Evolutionary conservation across 2,329 filamentous ascomycete species (phyloP).

Genomic region (Fusarium xyrophilum): DNA sequence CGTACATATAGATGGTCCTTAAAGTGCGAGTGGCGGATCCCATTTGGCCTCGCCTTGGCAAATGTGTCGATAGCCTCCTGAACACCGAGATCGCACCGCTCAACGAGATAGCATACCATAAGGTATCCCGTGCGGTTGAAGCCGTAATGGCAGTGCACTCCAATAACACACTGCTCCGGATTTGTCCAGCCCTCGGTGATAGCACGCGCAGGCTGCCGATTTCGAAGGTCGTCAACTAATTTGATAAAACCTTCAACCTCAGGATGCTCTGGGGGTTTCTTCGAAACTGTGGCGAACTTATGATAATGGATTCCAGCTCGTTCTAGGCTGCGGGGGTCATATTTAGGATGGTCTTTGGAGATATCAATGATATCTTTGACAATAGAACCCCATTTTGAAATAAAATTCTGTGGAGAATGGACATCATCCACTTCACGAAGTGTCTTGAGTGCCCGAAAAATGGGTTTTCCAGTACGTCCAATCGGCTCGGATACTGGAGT

Average conservation of each 20-base stretch:
- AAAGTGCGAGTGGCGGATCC: slow-evolving; percentile 90
- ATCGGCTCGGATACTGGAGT: slow-evolving; percentile 80
- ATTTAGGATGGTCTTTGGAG: slow-evolving; percentile 87
- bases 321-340: slow-evolving; percentile 77
- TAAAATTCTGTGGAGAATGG: slow-evolving; percentile 79
- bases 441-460: slow-evolving; percentile 93
- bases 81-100: slow-evolving; percentile 74
- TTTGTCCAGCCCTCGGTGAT: slow-evolving; percentile 51
- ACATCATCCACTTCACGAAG: slow-evolving; percentile 85
- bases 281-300: slow-evolving; percentile 92
- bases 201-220: slow-evolving; percentile 54
- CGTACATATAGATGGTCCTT: slow-evolving; percentile 82
- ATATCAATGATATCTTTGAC: slow-evolving; percentile 88
- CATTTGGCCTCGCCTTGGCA: slow-evolving; percentile 73
- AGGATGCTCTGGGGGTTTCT: slow-evolving; percentile 74
- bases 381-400: slow-evolving; percentile 67
- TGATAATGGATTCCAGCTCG: slow-evolving; percentile 73
- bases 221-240: slow-evolving; percentile 66
- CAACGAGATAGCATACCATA: slow-evolving; percentile 88
- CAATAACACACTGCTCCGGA: slow-evolving; percentile 62
- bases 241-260: slow-evolving; percentile 63
- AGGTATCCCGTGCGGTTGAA: slow-evolving; percentile 96
- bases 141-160: slow-evolving; percentile 94
- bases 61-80: slow-evolving; percentile 83
- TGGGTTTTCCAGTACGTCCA: slow-evolving; percentile 55